phyloP scores from a whole-genome alignment of 2,329 filamentous ascomycete genomes.

The Ceratocystis cubensis region DNA sequence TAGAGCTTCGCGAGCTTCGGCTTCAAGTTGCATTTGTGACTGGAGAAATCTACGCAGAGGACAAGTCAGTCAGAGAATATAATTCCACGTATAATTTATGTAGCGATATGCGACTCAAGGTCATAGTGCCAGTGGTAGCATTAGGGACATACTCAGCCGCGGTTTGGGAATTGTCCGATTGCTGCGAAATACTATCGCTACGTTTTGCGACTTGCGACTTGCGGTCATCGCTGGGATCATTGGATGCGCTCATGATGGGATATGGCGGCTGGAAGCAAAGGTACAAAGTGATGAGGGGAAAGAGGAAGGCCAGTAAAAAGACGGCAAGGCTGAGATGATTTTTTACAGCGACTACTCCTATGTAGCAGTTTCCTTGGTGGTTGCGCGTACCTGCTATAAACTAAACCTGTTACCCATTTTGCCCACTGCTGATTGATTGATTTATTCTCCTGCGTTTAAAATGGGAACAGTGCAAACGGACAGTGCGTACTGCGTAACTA shows the following conservation, averaged over 20 bases:
- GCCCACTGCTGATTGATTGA: too few relatives aligned
- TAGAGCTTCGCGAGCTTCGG: constrained; percentile 85
- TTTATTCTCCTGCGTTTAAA: constrained; percentile 1
- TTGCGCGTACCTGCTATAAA: background rate
- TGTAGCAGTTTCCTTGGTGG: background rate
- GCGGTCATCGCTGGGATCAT: constrained; percentile 8
- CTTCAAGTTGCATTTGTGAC: constrained; percentile 79
- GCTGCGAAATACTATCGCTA: constrained; percentile 47
- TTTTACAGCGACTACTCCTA: background rate
- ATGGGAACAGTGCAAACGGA: background rate
- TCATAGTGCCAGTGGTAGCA: background rate
- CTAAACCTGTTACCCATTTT: background rate
- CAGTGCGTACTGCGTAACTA: background rate
- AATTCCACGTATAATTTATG: too few relatives aligned
- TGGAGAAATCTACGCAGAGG: constrained; percentile 59
- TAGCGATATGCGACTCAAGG: background rate
- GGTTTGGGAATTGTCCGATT: constrained; percentile 54
- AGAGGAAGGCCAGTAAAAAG: background rate
- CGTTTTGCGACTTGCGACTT: constrained; percentile 28
- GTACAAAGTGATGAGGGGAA: constrained; percentile 3
- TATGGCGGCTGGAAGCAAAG: constrained; percentile 3
- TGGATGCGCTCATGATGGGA: constrained; percentile 6
- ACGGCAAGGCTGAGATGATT: background rate
- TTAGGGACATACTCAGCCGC: constrained; percentile 48
- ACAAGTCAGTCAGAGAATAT: constrained; percentile 9